Evolutionary conservation across 371 early-diverging fungal species (phyloP), one percentile per base, ranked within the genome.

Genomic region (Mortierella sp.): DNA sequence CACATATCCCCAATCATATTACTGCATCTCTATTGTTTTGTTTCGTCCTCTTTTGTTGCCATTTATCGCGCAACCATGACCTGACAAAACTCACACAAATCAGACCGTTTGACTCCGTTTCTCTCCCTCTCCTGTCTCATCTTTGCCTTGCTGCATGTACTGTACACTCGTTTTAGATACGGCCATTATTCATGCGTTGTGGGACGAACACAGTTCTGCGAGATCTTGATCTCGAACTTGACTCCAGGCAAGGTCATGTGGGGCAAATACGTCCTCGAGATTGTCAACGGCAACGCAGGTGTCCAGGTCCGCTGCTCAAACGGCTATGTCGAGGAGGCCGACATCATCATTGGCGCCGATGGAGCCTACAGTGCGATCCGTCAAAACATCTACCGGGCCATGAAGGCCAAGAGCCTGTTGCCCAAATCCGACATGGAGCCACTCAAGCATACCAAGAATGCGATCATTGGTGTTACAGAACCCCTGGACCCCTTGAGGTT

Each of bases 271-370:
- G 80, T 80, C 3, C 73, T 80, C 50, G 80, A 80, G 22, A 66
- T 76, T 19, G 77, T 80, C 10, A 73, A 39, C 22, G 80, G 80
- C 26, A 53, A 76, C 22, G 61, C 52, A 3, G 80, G 80, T 14
- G 77, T 80, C 22, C 80, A 80, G 52, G 73, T 73, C 45, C 76
- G 80, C 14, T 80, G 80, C 55, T 68, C 76, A 13, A 80, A 80
- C 41, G 80, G 80, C 8, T 39, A 67, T 41, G 68, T 80, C 31
- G 70, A 76, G 29, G 73, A 80, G 24, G 80, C 71, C 14, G 77
- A 76, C 48, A 68, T 80, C 52, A 70, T 80, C 37, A 69, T 79
- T 24, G 80, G 80, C 16, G 80, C 80, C 39, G 80, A 79, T 68
- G 80, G 80, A 2, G 76, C 76, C 4, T 53, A 76, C 61, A 64